Conservation (phyloP, 345 rosid genomes). For the Populus pruinosa region DNA sequence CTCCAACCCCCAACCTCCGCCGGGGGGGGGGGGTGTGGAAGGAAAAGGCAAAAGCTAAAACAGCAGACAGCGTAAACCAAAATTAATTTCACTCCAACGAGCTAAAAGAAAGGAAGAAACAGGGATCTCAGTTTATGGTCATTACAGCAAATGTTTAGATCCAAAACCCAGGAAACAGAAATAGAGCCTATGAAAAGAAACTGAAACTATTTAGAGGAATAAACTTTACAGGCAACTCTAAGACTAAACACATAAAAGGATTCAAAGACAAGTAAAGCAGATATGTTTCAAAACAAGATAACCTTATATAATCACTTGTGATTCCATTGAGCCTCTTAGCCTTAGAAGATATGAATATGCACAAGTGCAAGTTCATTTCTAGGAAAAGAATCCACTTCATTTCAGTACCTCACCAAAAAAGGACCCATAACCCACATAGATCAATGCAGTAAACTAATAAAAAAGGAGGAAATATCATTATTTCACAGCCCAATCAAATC, state of each 20-base stretch:
- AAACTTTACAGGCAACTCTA: neutral
- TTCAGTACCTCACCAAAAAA: slow-evolving; percentile 11
- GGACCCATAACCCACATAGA: slow-evolving; percentile 8
- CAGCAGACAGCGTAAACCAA: neutral
- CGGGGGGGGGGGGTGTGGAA: too few relatives aligned
- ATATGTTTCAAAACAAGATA: neutral
- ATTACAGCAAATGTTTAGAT: slow-evolving; percentile 30
- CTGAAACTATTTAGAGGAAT: neutral
- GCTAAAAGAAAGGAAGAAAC: slow-evolving; percentile 1
- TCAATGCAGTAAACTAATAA: slow-evolving; percentile 17
- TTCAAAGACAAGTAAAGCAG: slow-evolving; percentile 16
- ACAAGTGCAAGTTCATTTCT: slow-evolving; percentile 10
- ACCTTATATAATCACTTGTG: slow-evolving; percentile 1
- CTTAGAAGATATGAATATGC: neutral
- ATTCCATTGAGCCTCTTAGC: neutral
- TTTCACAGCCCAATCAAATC: slow-evolving; percentile 24
- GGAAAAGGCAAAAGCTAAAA: neutral
- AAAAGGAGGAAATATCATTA: slow-evolving; percentile 1
- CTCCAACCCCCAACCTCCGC: neutral
- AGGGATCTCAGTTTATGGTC: slow-evolving; percentile 14
- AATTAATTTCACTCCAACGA: neutral
- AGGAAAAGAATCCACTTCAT: slow-evolving; percentile 21
- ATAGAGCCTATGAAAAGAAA: neutral
- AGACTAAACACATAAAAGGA: slow-evolving; percentile 17
- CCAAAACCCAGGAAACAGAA: slow-evolving; percentile 23